phyloP scores from a whole-genome alignment of 1,284 basidiomycete genomes.

The Moesziomyces antarcticus region DNA sequence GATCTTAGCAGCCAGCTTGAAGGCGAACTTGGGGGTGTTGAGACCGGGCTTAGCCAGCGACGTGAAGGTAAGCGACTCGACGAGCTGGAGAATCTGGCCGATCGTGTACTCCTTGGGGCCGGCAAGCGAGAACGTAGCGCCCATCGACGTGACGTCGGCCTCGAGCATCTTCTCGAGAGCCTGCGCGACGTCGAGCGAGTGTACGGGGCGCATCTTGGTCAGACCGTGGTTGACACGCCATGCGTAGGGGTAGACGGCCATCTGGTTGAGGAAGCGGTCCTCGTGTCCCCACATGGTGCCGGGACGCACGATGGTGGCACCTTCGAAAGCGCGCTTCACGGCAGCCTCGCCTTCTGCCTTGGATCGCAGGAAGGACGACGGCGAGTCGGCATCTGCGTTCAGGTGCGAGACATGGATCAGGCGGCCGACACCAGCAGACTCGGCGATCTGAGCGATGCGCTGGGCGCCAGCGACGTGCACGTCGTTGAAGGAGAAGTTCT shows the following conservation, averaged over 20 bases:
- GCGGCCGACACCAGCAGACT: slow-evolving; percentile 81
- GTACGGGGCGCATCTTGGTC: slow-evolving; percentile 88
- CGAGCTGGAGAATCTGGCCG: slow-evolving; percentile 84
- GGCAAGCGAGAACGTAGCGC: slow-evolving; percentile 81
- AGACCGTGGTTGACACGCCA: slow-evolving; percentile 90
- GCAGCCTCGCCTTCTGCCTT: slow-evolving; percentile 91
- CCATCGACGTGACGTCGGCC: slow-evolving; percentile 74
- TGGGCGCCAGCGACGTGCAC: slow-evolving; percentile 79
- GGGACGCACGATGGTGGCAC: slow-evolving; percentile 90
- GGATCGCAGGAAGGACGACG: slow-evolving; percentile 85
- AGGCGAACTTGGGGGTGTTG: slow-evolving; percentile 80
- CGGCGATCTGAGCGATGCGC: slow-evolving; percentile 81
- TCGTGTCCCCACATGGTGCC: slow-evolving; percentile 89
- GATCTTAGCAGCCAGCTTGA: slow-evolving; percentile 75
- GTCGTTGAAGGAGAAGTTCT: slow-evolving; percentile 84
- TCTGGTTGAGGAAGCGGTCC: slow-evolving; percentile 92
- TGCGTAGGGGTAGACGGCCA: slow-evolving; percentile 92
- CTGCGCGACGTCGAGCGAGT: slow-evolving; percentile 93
- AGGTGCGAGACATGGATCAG: slow-evolving; percentile 96
- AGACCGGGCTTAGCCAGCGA: slow-evolving; percentile 74
- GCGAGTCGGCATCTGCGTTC: slow-evolving; percentile 83
- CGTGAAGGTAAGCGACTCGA: slow-evolving; percentile 82
- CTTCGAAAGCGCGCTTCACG: slow-evolving; percentile 85
- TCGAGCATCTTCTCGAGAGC: slow-evolving; percentile 84
- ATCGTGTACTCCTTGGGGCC: slow-evolving; percentile 88